These are phyloP conservation scores for Trypanosomatidae sp. DNA, from an alignment of 208 protist species.

Conservation along the genomic window DNA sequence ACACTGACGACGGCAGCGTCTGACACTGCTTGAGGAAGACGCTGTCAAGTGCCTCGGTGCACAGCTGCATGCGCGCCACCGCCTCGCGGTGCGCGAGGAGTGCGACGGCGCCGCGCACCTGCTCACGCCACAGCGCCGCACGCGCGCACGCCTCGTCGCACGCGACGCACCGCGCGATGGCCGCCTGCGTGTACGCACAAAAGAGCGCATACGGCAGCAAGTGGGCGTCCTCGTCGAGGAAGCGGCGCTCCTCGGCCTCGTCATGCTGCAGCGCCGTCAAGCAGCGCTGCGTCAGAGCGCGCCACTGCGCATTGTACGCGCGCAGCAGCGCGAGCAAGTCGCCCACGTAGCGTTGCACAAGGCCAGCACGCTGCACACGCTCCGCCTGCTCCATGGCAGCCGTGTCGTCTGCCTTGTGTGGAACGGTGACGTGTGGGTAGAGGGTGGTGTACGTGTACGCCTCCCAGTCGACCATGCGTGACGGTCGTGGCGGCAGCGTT, in stretches of 20 bases:
- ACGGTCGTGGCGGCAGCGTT: too few relatives aligned
- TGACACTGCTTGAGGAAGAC: constrained; percentile 10
- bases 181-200: neutral
- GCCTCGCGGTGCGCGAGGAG: constrained; percentile 5
- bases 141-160: neutral
- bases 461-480: too few relatives aligned
- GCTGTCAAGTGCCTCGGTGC: constrained; percentile 8
- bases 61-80: constrained; percentile 6
- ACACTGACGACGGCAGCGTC: neutral
- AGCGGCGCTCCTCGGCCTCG: constrained; percentile 41
- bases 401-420: too few relatives aligned
- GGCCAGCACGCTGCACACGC: too few relatives aligned
- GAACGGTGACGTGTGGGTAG: too few relatives aligned
- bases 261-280: constrained; percentile 12
- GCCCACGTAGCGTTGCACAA: too few relatives aligned
- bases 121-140: neutral
- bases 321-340: too few relatives aligned
- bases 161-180: neutral
- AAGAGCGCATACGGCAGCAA: constrained; percentile 12
- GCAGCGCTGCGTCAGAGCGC: too few relatives aligned
- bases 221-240: constrained; percentile 24
- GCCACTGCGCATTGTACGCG: too few relatives aligned
- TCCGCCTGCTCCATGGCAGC: too few relatives aligned
- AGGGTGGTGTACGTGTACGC: too few relatives aligned
- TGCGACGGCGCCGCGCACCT: neutral